phyloP scores from a whole-genome alignment of 768 basidiomycete genomes.

The Goffeauzyma gilvescens region DNA sequence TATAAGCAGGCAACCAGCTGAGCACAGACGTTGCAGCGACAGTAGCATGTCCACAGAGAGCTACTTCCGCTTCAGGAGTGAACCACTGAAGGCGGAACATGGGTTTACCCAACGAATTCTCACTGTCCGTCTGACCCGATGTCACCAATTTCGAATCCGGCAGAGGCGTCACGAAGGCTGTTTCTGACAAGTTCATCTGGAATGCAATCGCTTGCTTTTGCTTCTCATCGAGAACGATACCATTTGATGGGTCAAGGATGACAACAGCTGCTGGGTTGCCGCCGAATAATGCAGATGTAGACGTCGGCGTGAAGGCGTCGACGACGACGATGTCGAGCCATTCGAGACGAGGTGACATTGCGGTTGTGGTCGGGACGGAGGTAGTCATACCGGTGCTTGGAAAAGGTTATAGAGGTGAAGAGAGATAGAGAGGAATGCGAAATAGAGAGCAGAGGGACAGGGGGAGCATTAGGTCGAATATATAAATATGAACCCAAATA shows the following conservation, averaged over 20 bases:
- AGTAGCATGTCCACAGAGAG: conserved; percentile 12
- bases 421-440: no score
- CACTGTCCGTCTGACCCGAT: background rate
- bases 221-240: conserved; percentile 1
- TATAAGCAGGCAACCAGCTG: no score
- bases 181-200: conserved; percentile 12
- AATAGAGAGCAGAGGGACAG: no score
- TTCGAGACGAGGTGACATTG: background rate
- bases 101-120: background rate
- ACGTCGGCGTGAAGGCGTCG: conserved; percentile 9
- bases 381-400: no score
- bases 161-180: conserved; percentile 6
- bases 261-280: conserved; percentile 13
- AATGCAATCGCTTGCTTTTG: conserved; percentile 7
- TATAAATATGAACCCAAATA: no score
- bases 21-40: conserved; percentile 8
- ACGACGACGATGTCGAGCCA: conserved; percentile 1
- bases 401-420: no score
- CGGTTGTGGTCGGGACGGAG: background rate
- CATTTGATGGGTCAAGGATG: background rate
- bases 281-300: no score
- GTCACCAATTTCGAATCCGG: background rate
- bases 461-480: no score
- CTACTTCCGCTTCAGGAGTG: conserved; percentile 7
- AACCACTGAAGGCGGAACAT: conserved; percentile 8